phyloP scores from a whole-genome alignment of 2,329 filamentous ascomycete species.

The Dothideomycetidae sp. region DNA sequence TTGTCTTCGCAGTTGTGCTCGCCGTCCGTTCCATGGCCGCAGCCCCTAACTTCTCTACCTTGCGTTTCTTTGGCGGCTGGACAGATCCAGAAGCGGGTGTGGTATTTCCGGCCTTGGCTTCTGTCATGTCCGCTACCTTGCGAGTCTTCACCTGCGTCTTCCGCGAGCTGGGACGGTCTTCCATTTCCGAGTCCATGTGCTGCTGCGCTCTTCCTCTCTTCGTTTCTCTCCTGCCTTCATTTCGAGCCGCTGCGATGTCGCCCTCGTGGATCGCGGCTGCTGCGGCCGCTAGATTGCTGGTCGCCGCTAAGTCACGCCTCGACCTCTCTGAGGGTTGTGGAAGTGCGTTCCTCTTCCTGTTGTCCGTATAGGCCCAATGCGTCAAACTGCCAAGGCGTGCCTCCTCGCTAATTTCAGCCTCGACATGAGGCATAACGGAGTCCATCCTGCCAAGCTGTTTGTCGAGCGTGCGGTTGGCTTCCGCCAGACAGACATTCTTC shows the following conservation, averaged over 20 bases:
- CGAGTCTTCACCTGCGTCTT: constrained; percentile 48
- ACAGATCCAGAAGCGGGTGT: constrained; percentile 39
- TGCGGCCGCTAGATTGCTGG: constrained; percentile 53
- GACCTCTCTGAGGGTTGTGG: constrained; percentile 54
- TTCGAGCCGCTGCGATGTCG: constrained; percentile 66
- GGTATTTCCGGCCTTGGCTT: constrained; percentile 40
- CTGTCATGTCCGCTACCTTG: constrained; percentile 41
- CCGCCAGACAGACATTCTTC: constrained; percentile 92
- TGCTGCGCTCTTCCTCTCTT: constrained; percentile 51
- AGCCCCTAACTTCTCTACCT: constrained; percentile 51
- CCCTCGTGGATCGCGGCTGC: constrained; percentile 64
- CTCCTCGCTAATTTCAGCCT: constrained; percentile 84
- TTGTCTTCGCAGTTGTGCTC: constrained; percentile 37
- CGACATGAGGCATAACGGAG: constrained; percentile 72
- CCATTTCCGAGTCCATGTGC: constrained; percentile 64
- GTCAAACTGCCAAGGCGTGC: constrained; percentile 80
- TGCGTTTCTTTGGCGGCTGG: constrained; percentile 57
- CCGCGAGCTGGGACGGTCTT: constrained; percentile 50
- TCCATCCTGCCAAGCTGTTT: constrained; percentile 76
- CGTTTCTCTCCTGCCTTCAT: constrained; percentile 65
- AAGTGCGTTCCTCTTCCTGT: constrained; percentile 42
- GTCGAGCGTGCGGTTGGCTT: constrained; percentile 77
- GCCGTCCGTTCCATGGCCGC: constrained; percentile 53
- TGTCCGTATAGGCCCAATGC: constrained; percentile 91
- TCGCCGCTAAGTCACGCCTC: constrained; percentile 62